Percentiles rank a stretch among this genome's conserved stretches.
Evolutionary conservation across 345 rosid species (phyloP).

Genomic region (Eutrema japonicum): DNA sequence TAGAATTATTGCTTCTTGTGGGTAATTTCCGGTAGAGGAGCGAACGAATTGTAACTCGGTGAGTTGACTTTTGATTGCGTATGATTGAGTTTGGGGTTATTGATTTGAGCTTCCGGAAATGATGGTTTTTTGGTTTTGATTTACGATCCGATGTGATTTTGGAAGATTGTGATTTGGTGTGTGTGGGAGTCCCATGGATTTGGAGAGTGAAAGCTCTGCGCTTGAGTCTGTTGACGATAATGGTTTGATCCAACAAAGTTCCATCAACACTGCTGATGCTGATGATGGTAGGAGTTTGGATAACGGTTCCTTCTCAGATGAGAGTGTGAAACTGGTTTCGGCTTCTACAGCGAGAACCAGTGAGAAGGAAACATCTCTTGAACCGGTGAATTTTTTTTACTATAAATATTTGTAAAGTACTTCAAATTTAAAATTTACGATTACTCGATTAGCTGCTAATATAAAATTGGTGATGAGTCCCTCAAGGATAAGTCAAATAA

Average conservation of each 20-base stretch:
- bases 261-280: conserved; percentile 22
- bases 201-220: conserved; percentile 53
- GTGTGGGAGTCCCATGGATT: conserved; percentile 49
- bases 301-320: conserved; percentile 41
- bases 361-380: not conserved
- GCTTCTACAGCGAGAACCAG: conserved; percentile 4
- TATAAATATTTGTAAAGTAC: not conserved
- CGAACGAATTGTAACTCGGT: conserved; percentile 20
- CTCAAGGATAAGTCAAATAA: conserved; percentile 23
- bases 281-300: conserved; percentile 33
- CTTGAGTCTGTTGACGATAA: conserved; percentile 67
- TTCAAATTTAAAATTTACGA: not conserved
- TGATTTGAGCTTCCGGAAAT: conserved; percentile 53
- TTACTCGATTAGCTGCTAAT: not conserved
- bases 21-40: not conserved
- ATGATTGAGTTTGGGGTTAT: not conserved
- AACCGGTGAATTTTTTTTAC: conserved; percentile 38
- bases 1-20: conserved; percentile 22
- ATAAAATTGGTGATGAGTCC: conserved; percentile 1
- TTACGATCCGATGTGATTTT: conserved; percentile 48
- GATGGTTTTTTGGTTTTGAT: not conserved
- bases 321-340: conserved; percentile 38
- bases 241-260: conserved; percentile 41
- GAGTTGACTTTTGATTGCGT: conserved; percentile 42
- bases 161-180: conserved; percentile 39